Conservation (phyloP, 2,329 filamentous ascomycete genomes). For the Sarocladium brachiariae region DNA sequence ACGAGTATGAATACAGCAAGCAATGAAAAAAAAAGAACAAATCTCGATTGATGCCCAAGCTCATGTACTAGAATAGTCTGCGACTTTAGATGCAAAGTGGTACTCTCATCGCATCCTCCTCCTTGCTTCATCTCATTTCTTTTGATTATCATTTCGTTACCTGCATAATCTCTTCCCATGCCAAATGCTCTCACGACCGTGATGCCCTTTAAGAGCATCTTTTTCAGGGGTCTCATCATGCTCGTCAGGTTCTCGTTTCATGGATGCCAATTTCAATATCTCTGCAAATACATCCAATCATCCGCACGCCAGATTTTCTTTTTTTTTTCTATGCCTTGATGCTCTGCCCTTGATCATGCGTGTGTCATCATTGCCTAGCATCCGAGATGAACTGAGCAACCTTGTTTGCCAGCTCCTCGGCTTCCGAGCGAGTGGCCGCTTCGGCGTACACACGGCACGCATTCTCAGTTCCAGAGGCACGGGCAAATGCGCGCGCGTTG, state of each 20-base stretch:
- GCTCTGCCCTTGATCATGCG: neutral
- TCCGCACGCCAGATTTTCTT: neutral
- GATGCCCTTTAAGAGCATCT: neutral
- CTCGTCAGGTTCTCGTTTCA: neutral
- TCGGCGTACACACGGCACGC: constrained; percentile 95
- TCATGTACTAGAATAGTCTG: too few relatives aligned
- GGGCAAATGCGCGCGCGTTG: constrained; percentile 81
- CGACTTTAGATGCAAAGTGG: too few relatives aligned
- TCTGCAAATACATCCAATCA: neutral
- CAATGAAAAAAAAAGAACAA: neutral
- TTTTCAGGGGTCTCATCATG: constrained; percentile 2
- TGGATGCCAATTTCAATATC: constrained; percentile 1
- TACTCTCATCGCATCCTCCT: neutral
- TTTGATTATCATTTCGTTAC: neutral
- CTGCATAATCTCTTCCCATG: neutral
- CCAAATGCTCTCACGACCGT: neutral
- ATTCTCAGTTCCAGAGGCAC: constrained; percentile 92
- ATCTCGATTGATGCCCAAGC: too few relatives aligned
- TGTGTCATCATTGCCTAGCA: neutral
- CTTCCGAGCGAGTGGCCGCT: constrained; percentile 80
- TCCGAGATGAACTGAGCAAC: constrained; percentile 62
- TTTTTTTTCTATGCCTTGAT: constrained; percentile 4
- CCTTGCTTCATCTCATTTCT: neutral
- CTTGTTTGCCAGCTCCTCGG: constrained; percentile 81
- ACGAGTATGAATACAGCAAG: constrained; percentile 3